Evolutionary conservation across 148 eudicot genomes (phyloP), one percentile per base, ranked within the genome.

Genomic region (Gaultheria prostrata): DNA sequence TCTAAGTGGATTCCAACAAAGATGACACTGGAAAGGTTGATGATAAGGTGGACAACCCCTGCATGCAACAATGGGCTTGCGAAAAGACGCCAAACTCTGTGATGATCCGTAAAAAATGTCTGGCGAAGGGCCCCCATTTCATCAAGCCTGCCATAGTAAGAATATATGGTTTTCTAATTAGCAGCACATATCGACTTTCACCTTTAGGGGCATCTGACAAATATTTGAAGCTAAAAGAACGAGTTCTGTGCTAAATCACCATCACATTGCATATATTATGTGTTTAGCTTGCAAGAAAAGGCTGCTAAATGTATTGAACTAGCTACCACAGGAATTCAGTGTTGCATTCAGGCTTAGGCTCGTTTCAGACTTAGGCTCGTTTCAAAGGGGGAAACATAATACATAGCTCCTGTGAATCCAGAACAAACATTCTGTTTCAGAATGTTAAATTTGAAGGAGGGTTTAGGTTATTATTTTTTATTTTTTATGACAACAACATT

Each of bases 1-100:
- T 95, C 97, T 15, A 95, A 83, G 85, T 92, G 95, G 74, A 93
- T 84, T 28, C 97, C 97, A 82, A 95, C 84, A 80, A 93, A 91
- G 48, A 92, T 74, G 4, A 91, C 85, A 80, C 94, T 83, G 63
- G 86, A 61, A 72, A 95, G 89, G 85, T 86, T 91, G 83, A 93
- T 84, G 67, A 91, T 28, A 24, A 95, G 90, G 87, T 93, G 98
- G 78, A 93, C 77, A 83, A 87, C 76, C 57, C 97, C 97, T 76
- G 91, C 95, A 87, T 95, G 98, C 81, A 93, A 87, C 87, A 90
- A 86, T 65, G 89, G 84, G 61, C 92, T 85, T 50, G 90, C 81
- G 71, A 95, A 88, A 78, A 95, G 76, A 57, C 92, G 94, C 97
- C 97, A 91, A 13, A 85, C 57, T 79, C 88, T 84, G 50, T 85